Conservation (phyloP, 1,139 yeast genomes). For the Kurtzmaniella quercitrusa region DNA sequence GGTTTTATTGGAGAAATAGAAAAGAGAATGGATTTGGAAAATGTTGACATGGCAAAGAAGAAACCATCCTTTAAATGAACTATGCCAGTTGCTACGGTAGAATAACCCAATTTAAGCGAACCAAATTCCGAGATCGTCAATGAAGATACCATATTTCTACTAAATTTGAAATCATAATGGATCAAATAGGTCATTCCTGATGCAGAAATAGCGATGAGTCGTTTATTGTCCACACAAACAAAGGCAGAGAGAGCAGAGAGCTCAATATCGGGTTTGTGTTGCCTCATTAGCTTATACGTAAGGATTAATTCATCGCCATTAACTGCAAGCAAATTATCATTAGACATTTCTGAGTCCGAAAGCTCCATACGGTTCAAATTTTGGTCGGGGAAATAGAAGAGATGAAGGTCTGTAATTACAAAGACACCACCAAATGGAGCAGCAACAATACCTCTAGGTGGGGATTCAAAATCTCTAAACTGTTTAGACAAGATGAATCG, state of each 20-base stretch:
- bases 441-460: slow-evolving; percentile 28
- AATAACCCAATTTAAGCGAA: slow-evolving; percentile 25
- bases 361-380: slow-evolving; percentile 12
- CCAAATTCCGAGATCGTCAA: slow-evolving; percentile 18
- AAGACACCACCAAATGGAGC: slow-evolving; percentile 24
- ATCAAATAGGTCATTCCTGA: slow-evolving; percentile 29
- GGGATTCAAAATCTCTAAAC: slow-evolving; percentile 30
- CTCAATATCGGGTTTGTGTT: slow-evolving; percentile 1
- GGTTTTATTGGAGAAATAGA: slow-evolving; percentile 25
- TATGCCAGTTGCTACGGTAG: slow-evolving; percentile 24
- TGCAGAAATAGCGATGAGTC: slow-evolving; percentile 27
- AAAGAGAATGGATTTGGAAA: slow-evolving; percentile 33
- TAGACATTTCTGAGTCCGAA: slow-evolving; percentile 6
- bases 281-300: slow-evolving; percentile 9
- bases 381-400: slow-evolving; percentile 30
- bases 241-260: neutral
- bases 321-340: slow-evolving; percentile 8
- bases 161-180: slow-evolving; percentile 14
- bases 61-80: slow-evolving; percentile 25
- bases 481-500: slow-evolving; percentile 18
- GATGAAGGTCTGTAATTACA: slow-evolving; percentile 23
- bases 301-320: slow-evolving; percentile 9
- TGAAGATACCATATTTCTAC: slow-evolving; percentile 1
- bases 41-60: slow-evolving; percentile 30
- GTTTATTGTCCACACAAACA: slow-evolving; percentile 7